Evolutionary conservation across 1,284 basidiomycete species (phyloP).

Genomic region (Microstroma glucosiphilum): DNA sequence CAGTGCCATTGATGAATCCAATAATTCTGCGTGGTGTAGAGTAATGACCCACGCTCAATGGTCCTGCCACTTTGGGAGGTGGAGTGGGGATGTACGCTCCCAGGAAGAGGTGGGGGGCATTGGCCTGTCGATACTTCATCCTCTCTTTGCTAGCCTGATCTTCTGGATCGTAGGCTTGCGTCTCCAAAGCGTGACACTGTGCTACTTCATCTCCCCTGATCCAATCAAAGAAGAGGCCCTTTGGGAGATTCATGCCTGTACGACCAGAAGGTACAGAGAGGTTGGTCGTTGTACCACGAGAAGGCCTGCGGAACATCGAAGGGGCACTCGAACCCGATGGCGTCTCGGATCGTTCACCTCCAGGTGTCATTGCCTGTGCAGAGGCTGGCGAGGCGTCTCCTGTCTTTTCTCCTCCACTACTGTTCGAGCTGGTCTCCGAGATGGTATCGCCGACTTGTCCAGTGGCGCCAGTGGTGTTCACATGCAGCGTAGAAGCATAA

Average conservation of each 20-base stretch:
- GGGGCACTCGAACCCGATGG: background rate
- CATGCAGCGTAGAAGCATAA: too few species aligned
- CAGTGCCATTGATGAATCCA: conserved; percentile 38
- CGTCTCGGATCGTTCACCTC: too few species aligned
- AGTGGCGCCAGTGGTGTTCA: too few species aligned
- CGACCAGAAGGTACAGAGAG: conserved; percentile 8
- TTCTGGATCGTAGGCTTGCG: conserved; percentile 29
- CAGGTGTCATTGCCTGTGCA: too few species aligned
- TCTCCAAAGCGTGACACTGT: conserved; percentile 31
- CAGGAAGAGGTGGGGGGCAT: conserved; percentile 43
- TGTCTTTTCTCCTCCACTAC: too few species aligned
- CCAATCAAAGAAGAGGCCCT: conserved; percentile 28
- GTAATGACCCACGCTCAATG: conserved; percentile 25
- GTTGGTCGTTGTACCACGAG: background rate
- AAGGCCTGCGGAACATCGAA: background rate
- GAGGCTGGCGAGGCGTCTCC: too few species aligned
- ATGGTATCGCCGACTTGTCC: too few species aligned
- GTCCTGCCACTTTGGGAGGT: conserved; percentile 41
- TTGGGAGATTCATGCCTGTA: conserved; percentile 8
- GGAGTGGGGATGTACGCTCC: conserved; percentile 39
- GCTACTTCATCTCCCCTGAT: conserved; percentile 36
- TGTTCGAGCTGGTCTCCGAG: too few species aligned
- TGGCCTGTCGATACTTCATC: conserved; percentile 33
- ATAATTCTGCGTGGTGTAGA: conserved; percentile 33
- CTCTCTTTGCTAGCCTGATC: conserved; percentile 37